Conservation (phyloP, 306 rosid genomes). For the Pueraria montana region DNA sequence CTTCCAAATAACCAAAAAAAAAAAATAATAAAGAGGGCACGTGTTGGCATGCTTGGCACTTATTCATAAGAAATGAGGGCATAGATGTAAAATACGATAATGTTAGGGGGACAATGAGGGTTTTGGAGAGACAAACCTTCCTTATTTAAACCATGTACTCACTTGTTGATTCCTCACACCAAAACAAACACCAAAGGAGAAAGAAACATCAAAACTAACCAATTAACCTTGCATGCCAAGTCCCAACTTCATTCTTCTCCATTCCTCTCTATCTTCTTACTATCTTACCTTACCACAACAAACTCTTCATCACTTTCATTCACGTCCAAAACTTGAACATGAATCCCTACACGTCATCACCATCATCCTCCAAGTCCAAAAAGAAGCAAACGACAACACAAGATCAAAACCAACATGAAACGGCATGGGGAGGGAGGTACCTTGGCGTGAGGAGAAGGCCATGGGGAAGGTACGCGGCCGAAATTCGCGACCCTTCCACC, state of each 20-base stretch:
- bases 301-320: not conserved
- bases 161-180: conserved; percentile 44
- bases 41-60: conserved; percentile 44
- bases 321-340: conserved; percentile 27
- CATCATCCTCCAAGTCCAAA: conserved; percentile 51
- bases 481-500: conserved; percentile 69
- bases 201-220: conserved; percentile 46
- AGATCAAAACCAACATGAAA: conserved; percentile 46
- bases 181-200: conserved; percentile 29
- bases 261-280: not conserved
- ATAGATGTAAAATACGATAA: not conserved
- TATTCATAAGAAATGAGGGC: conserved; percentile 35
- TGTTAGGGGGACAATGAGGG: conserved; percentile 11
- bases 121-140: conserved; percentile 18
- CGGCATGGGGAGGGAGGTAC: conserved; percentile 67
- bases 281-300: not conserved
- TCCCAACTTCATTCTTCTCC: not conserved
- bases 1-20: not conserved
- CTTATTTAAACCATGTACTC: conserved; percentile 57
- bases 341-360: conserved; percentile 45
- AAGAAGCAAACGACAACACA: conserved; percentile 53
- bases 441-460: conserved; percentile 69
- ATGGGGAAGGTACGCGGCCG: conserved; percentile 68
- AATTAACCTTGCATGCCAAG: not conserved
- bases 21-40: conserved; percentile 39